phyloP scores from a whole-genome alignment of 2,329 filamentous ascomycete genomes.

The Alternaria dauci region DNA sequence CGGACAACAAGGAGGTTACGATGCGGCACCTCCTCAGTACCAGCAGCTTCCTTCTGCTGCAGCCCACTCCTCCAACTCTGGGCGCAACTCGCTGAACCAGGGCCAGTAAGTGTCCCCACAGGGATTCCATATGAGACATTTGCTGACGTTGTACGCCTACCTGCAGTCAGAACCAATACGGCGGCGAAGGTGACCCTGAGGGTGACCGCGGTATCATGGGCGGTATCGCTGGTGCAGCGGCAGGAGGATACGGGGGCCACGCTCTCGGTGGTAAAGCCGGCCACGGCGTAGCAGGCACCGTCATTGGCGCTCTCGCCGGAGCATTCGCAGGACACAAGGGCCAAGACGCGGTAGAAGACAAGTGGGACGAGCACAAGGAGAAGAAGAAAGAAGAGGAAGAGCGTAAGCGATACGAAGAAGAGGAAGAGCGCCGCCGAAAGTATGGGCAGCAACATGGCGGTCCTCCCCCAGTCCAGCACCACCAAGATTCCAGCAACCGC shows the following conservation, averaged over 20 bases:
- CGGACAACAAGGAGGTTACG: slow-evolving; percentile 19
- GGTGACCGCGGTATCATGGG: slow-evolving; percentile 40
- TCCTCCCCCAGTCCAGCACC: slow-evolving; percentile 8
- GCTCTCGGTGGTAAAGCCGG: slow-evolving; percentile 37
- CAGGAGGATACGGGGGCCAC: slow-evolving; percentile 38
- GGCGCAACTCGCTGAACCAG: slow-evolving; percentile 35
- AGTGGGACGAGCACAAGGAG: slow-evolving; percentile 39
- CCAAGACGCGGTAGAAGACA: slow-evolving; percentile 33
- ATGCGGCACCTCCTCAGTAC: slow-evolving; percentile 12
- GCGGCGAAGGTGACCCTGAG: slow-evolving; percentile 31
- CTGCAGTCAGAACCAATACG: slow-evolving; percentile 29
- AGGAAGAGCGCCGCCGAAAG: slow-evolving; percentile 24
- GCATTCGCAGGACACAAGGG: slow-evolving; percentile 37
- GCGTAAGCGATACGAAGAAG: slow-evolving; percentile 22
- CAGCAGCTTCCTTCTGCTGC: slow-evolving; percentile 34
- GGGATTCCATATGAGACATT: not conserved
- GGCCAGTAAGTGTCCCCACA: slow-evolving; percentile 9
- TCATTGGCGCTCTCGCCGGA: slow-evolving; percentile 36
- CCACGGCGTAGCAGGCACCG: slow-evolving; percentile 32
- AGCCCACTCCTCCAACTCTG: slow-evolving; percentile 31
- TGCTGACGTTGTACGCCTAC: not conserved
- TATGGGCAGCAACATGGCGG: slow-evolving; percentile 19
- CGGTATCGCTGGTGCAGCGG: slow-evolving; percentile 36
- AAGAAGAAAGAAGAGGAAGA: slow-evolving; percentile 38
- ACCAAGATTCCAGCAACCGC: not conserved